These are phyloP conservation scores for Hylodesmum podocarpum DNA, from an alignment of 306 rosid species.

Conservation along the genomic window DNA sequence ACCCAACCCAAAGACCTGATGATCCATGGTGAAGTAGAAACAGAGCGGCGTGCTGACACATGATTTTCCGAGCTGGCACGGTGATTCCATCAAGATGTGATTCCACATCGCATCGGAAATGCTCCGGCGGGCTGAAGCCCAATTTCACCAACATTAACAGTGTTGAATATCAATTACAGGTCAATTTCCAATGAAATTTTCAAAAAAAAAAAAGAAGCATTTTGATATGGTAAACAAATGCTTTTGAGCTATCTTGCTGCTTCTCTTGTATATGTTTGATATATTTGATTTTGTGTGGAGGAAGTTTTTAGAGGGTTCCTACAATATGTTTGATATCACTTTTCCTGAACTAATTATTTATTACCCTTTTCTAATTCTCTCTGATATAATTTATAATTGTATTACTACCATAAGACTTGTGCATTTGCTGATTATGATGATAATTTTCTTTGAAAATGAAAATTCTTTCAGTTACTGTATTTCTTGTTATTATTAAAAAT, in stretches of 20 bases:
- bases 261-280: neutral
- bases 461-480: neutral
- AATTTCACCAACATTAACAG: too few relatives aligned
- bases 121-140: too few relatives aligned
- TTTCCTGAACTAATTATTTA: neutral
- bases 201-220: too few relatives aligned
- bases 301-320: neutral
- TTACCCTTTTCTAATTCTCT: neutral
- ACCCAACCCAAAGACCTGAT: too few relatives aligned
- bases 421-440: neutral
- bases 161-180: neutral
- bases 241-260: neutral
- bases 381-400: neutral
- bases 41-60: too few relatives aligned
- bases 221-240: neutral
- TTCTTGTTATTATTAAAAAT: neutral
- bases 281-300: neutral
- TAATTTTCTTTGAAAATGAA: neutral
- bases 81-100: too few relatives aligned
- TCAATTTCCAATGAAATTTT: neutral
- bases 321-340: neutral
- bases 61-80: too few relatives aligned
- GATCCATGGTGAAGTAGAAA: too few relatives aligned
- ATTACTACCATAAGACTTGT: neutral
- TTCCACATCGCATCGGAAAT: too few relatives aligned